These are phyloP conservation scores for Cardiospermum halicacabum DNA, from an alignment of 345 rosid genomes.

Conservation along the genomic window DNA sequence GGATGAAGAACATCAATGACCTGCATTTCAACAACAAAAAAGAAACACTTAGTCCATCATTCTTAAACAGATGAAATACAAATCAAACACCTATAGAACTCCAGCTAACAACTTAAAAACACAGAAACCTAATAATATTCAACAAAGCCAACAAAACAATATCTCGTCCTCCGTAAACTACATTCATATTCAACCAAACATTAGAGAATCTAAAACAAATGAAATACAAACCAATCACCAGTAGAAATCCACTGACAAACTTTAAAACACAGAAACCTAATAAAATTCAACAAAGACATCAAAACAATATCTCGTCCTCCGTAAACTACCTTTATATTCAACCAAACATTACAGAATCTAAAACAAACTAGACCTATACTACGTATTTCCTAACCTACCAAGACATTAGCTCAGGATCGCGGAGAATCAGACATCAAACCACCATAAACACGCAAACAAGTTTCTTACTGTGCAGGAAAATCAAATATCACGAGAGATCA, in stretches of 20 bases:
- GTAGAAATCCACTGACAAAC: background rate
- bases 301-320: background rate
- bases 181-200: background rate
- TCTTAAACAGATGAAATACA: background rate
- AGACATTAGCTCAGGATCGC: background rate
- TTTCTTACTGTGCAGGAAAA: background rate
- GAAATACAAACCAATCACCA: background rate
- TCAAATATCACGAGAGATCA: background rate
- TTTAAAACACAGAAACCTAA: background rate
- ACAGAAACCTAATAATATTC: background rate
- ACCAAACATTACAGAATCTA: background rate
- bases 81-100: background rate
- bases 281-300: background rate
- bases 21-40: slow-evolving; percentile 33
- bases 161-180: background rate
- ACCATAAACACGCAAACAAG: background rate
- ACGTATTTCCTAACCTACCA: background rate
- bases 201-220: background rate
- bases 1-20: slow-evolving; percentile 96
- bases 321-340: background rate
- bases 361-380: background rate
- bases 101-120: background rate
- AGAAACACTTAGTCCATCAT: background rate
- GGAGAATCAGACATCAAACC: background rate
- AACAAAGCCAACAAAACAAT: background rate